Base-by-base conservation (phyloP, 2,329 filamentous ascomycete species). In the Neurospora crassa region DNA sequence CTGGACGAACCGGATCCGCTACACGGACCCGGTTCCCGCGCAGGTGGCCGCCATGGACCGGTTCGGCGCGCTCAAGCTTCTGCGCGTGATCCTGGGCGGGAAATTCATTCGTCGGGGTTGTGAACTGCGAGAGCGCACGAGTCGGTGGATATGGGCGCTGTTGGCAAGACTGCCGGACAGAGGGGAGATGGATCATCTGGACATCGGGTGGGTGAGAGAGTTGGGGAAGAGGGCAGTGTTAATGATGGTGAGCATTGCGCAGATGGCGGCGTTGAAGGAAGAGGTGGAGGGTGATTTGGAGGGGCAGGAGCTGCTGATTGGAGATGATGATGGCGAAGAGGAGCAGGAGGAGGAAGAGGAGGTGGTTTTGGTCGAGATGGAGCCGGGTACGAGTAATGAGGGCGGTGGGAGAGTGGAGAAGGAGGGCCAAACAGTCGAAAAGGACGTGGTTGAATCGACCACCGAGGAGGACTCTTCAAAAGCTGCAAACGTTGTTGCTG, bases 61-160 rank as follows among this genome's bases (percentile, higher is more conserved):
- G 74, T 84, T 87, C 18, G 88, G 87, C 67, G 86, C 92, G 2
- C 81, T 95, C 68, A 85, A 87, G 43, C 84, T 95, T 41, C 79
- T 97, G 47, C 85, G 87, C 37, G 83, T 94, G 69, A 81, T 92
- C n/a, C 83, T 91, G 40, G 84, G 86, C 20, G 88, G 88, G 69
- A 88, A 88, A 72, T 88, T 91, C 69, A 85, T 91, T 70, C 86
- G 85, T 67, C 86, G 85, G 68, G 87, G 86, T n/a, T 81, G 84
- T 29, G 84, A 86, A 40, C 83, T 93, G 40, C 84, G 88, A 37
- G 86, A 88, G 76, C 87, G 90, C 68, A 89, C 92, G 5, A 94
- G 93, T 72, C 86, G 89, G 18, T 98, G 95, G 95, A 83, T 92
- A 4, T 97, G 94, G 94, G 90, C 91, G 0, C 80, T 97, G 71